phyloP scores from a whole-genome alignment of 2,329 filamentous ascomycete genomes.

The Dactylellina drechsleri region DNA sequence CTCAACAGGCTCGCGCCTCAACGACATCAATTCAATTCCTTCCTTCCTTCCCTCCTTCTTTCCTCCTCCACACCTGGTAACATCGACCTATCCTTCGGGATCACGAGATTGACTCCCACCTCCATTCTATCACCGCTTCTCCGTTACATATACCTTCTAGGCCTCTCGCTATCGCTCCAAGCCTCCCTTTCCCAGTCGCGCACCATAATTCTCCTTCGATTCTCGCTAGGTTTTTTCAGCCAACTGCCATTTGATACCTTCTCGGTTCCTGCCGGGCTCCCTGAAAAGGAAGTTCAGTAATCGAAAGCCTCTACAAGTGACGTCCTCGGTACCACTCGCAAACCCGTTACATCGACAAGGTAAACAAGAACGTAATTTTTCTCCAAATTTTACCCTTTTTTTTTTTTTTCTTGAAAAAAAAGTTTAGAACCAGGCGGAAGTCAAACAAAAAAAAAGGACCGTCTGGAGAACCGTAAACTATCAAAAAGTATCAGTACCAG shows the following conservation, averaged over 20 bases:
- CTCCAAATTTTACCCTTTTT: conserved; percentile 13
- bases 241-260: conserved; percentile 23
- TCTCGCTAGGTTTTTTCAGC: conserved; percentile 24
- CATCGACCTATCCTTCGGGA: conserved; percentile 1
- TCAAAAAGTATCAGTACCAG: conserved; percentile 21
- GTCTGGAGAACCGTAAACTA: conserved; percentile 16
- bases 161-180: conserved; percentile 8
- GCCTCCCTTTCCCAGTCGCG: background rate
- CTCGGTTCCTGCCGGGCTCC: conserved; percentile 50
- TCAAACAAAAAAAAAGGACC: background rate
- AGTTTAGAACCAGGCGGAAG: too few relatives aligned
- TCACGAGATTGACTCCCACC: conserved; percentile 14
- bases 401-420: background rate
- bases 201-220: conserved; percentile 26
- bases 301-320: conserved; percentile 41
- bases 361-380: conserved; percentile 20
- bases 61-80: conserved; percentile 12
- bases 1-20: background rate
- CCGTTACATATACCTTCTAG: background rate
- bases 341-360: conserved; percentile 37
- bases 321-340: conserved; percentile 33
- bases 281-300: conserved; percentile 43
- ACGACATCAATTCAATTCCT: conserved; percentile 28
- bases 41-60: background rate
- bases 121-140: background rate